Base-by-base conservation (phyloP, 371 early-diverging fungal species). In the Actinomortierella wolfii region DNA sequence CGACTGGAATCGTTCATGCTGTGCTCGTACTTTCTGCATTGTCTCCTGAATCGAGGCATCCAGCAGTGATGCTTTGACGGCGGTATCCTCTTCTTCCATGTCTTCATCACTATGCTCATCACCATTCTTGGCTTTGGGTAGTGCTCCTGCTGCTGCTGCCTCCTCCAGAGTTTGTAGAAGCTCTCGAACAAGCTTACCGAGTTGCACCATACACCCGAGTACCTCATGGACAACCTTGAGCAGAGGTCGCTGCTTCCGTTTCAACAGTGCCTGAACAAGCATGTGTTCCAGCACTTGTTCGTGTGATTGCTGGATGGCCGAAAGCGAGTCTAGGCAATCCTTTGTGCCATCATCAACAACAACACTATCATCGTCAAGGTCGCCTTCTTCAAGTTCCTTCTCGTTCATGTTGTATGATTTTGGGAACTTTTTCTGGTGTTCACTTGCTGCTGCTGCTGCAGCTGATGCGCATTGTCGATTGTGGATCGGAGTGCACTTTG, bases 251-350 rank as follows among this genome's bases (percentile, higher is more conserved):
- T 83, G 84, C 51, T 75, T 79, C 43, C 66, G 68, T 56, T 83
- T 83, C 46, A 83, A 57, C 18, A 85, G 76, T 17, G 84, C 80
- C 45, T 77, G 82, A 25, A 73, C 68, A 29, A 85, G 49, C 58
- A 85, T 80, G n/a, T 76, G 78, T 56, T 85, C 82, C 26, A 83
- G 56, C 17, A 85, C 55, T 25, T 77, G 75, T 24, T 83, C 80
- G 42, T 83, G 84, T 46, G 80, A 83, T 6, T 71, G 66, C 7
- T 75, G 67, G 8, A 70, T 26, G 6, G 60, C 51, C 11, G 57
- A 45, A 59, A 83, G 56, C 25, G 76, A 62, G 4, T 78, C 66
- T 24, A 79, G 65, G 23, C 79, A 79, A 13, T 50, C 43, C n/a
- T 25, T 44, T 20, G 15, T 23, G 4, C 76, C 78, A 75, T 42